Conservation (phyloP, 768 basidiomycete species). For the Boletus tylopilopsis region DNA sequence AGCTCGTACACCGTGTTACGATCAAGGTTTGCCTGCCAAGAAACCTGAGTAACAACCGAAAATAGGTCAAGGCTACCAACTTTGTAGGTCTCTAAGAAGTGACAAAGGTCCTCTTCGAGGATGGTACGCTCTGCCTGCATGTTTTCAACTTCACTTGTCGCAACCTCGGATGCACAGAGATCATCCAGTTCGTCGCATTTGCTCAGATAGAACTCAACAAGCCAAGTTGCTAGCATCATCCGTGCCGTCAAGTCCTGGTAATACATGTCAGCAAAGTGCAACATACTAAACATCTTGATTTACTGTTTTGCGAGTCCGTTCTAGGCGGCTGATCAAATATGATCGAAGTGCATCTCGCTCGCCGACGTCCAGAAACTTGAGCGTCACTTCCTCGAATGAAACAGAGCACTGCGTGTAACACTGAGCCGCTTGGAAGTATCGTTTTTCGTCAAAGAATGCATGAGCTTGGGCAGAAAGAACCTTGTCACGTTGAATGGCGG, state of each 20-base stretch:
- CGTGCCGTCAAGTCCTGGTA: slow-evolving; percentile 84
- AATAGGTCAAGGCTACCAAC: slow-evolving; percentile 36
- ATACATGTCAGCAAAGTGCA: neutral
- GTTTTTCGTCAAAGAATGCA: slow-evolving; percentile 69
- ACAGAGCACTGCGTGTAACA: slow-evolving; percentile 87
- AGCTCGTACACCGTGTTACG: slow-evolving; percentile 85
- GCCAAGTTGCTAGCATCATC: slow-evolving; percentile 98
- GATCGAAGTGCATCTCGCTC: slow-evolving; percentile 89
- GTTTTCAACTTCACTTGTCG: slow-evolving; percentile 81
- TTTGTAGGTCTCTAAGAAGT: slow-evolving; percentile 94
- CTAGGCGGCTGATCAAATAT: slow-evolving; percentile 84
- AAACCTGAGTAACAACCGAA: neutral
- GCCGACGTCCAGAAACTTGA: slow-evolving; percentile 85
- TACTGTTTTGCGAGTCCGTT: slow-evolving; percentile 79
- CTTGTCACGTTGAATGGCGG: slow-evolving; percentile 80
- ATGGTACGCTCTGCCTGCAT: slow-evolving; percentile 74
- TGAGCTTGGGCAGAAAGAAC: slow-evolving; percentile 83
- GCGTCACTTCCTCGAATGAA: slow-evolving; percentile 86
- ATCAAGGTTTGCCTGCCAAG: slow-evolving; percentile 74
- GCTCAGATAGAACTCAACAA: slow-evolving; percentile 94
- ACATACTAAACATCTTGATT: slow-evolving; percentile 20
- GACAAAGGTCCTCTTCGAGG: slow-evolving; percentile 87
- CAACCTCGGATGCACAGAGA: slow-evolving; percentile 80
- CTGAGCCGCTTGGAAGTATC: slow-evolving; percentile 90
- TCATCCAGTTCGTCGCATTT: slow-evolving; percentile 98